Evolutionary conservation across 208 protist genomes (phyloP).

Genomic region (Acanthamoeba castellanii): DNA sequence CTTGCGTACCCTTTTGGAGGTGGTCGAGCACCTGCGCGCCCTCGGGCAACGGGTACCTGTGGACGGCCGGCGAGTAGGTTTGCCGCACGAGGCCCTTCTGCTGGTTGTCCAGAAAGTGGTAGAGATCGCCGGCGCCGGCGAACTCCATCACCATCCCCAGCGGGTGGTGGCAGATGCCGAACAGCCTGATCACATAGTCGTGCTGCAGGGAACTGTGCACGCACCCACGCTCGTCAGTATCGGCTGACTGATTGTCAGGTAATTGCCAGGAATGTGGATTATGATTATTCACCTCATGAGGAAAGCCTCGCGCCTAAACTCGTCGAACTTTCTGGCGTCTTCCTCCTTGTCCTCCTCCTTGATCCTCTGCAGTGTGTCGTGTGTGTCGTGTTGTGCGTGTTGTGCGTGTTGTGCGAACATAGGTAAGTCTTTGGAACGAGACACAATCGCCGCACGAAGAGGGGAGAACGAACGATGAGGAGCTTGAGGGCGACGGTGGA

Average conservation of each 20-base stretch:
- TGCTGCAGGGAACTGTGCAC: constrained; percentile 70
- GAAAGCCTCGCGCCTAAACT: constrained; percentile 18
- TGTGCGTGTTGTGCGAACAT: too few relatives aligned
- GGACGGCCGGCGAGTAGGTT: neutral
- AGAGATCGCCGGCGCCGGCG: constrained; percentile 74
- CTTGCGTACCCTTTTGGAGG: constrained; percentile 2
- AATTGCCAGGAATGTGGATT: neutral
- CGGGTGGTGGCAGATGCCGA: constrained; percentile 77
- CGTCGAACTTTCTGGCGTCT: constrained; percentile 22
- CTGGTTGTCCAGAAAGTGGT: constrained; percentile 55
- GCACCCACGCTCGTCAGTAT: neutral
- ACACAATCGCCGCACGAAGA: neutral
- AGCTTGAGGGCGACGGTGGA: constrained; percentile 56
- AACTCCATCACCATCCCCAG: constrained; percentile 83
- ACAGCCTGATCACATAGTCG: constrained; percentile 78
- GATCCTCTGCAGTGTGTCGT: neutral
- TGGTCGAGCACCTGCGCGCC: constrained; percentile 23
- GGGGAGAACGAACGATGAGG: neutral
- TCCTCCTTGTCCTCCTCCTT: constrained; percentile 30
- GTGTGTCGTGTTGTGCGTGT: neutral
- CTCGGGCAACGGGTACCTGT: neutral
- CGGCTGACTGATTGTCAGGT: too few relatives aligned
- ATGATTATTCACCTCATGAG: neutral
- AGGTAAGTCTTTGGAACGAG: neutral
- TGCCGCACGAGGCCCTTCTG: neutral